Conservation (phyloP, 2,329 filamentous ascomycete species). For the Exophiala aquamarina region DNA sequence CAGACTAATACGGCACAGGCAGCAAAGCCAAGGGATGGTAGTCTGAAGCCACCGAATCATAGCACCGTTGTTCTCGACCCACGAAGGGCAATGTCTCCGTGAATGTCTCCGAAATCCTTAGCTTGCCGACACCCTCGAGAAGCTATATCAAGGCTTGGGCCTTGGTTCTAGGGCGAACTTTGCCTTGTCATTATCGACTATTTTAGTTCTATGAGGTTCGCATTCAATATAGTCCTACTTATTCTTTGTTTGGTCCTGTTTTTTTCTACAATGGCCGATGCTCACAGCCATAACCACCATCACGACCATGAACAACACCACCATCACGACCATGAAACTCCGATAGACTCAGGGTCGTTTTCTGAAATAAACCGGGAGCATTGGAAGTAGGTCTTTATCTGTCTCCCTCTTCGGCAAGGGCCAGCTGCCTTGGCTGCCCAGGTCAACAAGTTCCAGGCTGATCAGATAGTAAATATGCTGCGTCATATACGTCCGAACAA, state of each 20-base stretch:
- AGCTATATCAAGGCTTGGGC: no score
- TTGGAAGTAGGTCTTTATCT: conserved; percentile 23
- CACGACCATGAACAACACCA: conserved; percentile 12
- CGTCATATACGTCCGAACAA: conserved; percentile 21
- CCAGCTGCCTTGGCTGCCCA: background rate
- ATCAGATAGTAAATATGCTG: conserved; percentile 21
- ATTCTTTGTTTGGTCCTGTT: background rate
- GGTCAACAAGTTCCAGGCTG: background rate
- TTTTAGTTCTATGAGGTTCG: background rate
- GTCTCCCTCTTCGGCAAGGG: background rate
- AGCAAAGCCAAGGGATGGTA: no score
- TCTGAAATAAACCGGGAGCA: conserved; percentile 24
- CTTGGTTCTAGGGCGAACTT: no score
- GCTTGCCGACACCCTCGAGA: no score
- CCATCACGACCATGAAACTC: background rate
- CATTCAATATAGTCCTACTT: background rate
- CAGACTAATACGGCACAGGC: no score
- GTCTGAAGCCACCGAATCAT: no score
- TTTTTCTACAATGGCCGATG: background rate
- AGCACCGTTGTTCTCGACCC: no score
- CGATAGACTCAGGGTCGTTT: conserved; percentile 14
- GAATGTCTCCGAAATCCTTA: conserved; percentile 1
- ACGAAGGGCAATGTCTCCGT: no score
- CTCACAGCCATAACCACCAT: conserved; percentile 2
- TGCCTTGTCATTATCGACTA: no score